Conservation (phyloP, 192 early-diverging fungal genomes). For the Podila minutissima region DNA sequence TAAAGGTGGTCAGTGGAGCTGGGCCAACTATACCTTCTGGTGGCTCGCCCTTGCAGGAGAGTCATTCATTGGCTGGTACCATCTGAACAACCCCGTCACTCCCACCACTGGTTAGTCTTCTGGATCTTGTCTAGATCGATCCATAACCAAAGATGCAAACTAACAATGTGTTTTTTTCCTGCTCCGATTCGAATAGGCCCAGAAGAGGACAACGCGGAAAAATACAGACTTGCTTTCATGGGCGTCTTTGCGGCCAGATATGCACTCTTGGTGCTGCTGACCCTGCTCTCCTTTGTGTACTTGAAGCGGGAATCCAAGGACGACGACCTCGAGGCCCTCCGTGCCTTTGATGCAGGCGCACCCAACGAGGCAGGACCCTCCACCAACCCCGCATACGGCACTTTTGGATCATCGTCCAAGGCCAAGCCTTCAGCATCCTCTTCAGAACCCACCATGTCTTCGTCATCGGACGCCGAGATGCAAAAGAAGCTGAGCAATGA, state of each 20-base stretch:
- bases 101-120: slow-evolving; percentile 12
- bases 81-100: slow-evolving; percentile 12
- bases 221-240: slow-evolving; percentile 53
- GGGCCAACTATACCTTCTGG: slow-evolving; percentile 66
- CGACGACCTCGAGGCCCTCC: slow-evolving; percentile 37
- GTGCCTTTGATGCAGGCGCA: slow-evolving; percentile 23
- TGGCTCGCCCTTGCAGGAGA: slow-evolving; percentile 54
- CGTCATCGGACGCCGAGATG: slow-evolving; percentile 30
- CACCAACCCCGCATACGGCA: slow-evolving; percentile 20
- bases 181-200: slow-evolving; percentile 7
- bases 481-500: slow-evolving; percentile 18
- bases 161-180: not conserved
- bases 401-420: slow-evolving; percentile 15
- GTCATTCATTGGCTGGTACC: slow-evolving; percentile 49
- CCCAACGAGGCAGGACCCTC: slow-evolving; percentile 24
- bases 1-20: slow-evolving; percentile 57
- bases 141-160: not conserved
- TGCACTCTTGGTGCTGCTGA: slow-evolving; percentile 37
- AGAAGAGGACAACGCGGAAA: slow-evolving; percentile 8
- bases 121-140: not conserved
- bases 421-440: not conserved
- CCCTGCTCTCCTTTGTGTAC: slow-evolving; percentile 50
- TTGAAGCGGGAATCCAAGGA: slow-evolving; percentile 16
- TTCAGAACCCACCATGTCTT: not conserved
- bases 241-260: slow-evolving; percentile 59